Base-by-base conservation (phyloP, 371 early-diverging fungal species). In the Capillidium rhysosporum region DNA sequence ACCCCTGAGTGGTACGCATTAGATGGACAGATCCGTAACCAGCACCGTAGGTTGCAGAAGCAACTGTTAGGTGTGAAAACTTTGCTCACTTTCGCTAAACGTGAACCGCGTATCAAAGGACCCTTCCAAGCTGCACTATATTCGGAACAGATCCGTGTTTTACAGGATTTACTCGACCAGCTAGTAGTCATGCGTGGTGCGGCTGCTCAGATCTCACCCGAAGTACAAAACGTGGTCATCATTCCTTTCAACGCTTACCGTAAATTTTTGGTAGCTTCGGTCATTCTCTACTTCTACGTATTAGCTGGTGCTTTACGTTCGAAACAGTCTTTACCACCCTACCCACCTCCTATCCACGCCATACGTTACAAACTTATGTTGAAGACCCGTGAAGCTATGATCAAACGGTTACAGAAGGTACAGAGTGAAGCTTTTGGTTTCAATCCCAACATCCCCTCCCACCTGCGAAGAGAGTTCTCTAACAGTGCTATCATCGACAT, bases 81-180 rank as follows among this genome's bases (percentile, higher is more conserved):
- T 21, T 46, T 57, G 18, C 31, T 52, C n/a, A 2, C 16, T 16
- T 43, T 47, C 24, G 52, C 57, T 18, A 24, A 28, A 12, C 1
- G 45, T 12, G 79, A 79, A 51, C 79, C 76, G 9, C 61, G 76
- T 10, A 55, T 79, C 25, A 74, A 71, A 45, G 76, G 70, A 8
- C 69, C 74, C 14, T 79, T 76, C 54, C 75, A 75, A 0, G 65
- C 68, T 52, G 63, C 60, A 26, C 67, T 79, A 40, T 79, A 76
- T 52, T 59, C 58, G 34, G 69, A 73, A 46, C 70, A 76, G 59
- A 68, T 76, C 40, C 65, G 65, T 1, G 68, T 72, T 8, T 64
- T 71, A 21, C 68, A 71, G 23, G 72, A 75, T 29, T 54, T 76
- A 9, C 49, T 75, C 34, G 76, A 76, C 55, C 68, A 74, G 12